Evolutionary conservation across 73 alveolate species (phyloP).

Genomic region (Paramecium sonneborni): DNA sequence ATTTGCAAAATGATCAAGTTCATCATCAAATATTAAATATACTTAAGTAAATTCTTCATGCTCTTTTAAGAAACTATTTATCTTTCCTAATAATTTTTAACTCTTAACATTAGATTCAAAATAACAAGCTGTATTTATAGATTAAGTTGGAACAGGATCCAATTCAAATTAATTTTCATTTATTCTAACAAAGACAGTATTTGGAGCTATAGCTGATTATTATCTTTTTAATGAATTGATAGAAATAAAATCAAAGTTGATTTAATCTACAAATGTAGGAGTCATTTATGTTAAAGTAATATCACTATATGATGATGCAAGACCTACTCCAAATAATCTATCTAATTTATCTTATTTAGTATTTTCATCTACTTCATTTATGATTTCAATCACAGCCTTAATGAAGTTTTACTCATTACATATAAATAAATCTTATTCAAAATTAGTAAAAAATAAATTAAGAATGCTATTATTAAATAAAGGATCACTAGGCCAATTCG

Average conservation of each 20-base stretch:
- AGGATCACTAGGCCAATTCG: constrained; percentile 16
- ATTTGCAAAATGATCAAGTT: neutral
- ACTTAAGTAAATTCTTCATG: neutral
- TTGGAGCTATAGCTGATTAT: neutral
- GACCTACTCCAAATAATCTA: constrained; percentile 15
- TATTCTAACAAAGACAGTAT: neutral
- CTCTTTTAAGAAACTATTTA: neutral
- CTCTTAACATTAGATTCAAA: neutral
- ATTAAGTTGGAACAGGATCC: neutral
- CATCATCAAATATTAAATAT: neutral
- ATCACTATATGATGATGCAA: neutral
- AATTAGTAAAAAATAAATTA: neutral
- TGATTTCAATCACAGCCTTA: neutral
- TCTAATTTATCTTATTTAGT: neutral
- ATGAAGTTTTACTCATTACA: neutral
- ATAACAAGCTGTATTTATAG: neutral
- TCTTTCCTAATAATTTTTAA: neutral
- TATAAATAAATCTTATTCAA: neutral
- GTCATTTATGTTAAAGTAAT: constrained; percentile 3
- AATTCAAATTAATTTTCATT: neutral
- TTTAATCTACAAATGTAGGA: neutral
- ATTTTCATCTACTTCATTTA: neutral
- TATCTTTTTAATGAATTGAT: neutral
- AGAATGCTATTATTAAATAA: neutral
- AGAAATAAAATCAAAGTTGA: neutral